Evolutionary conservation across 2,329 filamentous ascomycete species (phyloP).

Genomic region (Berkeleyomyces basicola): DNA sequence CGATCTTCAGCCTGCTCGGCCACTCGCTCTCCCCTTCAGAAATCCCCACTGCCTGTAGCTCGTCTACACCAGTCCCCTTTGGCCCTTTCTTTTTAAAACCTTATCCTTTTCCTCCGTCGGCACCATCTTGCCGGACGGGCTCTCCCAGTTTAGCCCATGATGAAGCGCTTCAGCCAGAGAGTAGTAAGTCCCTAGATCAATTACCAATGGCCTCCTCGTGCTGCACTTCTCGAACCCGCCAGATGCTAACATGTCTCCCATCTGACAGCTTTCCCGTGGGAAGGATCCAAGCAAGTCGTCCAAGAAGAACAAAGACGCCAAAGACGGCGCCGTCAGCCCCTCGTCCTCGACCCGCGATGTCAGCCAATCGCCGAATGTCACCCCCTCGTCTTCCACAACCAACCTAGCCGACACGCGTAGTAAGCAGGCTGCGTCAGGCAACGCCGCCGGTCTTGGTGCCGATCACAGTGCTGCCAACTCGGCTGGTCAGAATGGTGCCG

Average conservation of each 20-base stretch:
- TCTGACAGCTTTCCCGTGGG: conserved; percentile 65
- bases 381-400: conserved; percentile 78
- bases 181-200: conserved; percentile 51
- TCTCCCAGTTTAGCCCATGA: conserved; percentile 34
- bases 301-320: conserved; percentile 56
- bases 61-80: conserved; percentile 6
- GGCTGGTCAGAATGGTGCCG: conserved; percentile 22
- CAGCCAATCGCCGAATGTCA: conserved; percentile 47
- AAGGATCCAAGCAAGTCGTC: conserved; percentile 75
- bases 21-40: neutral
- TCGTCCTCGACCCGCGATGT: conserved; percentile 41
- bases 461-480: conserved; percentile 19
- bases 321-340: conserved; percentile 68
- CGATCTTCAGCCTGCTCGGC: neutral
- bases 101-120: conserved; percentile 10
- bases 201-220: neutral
- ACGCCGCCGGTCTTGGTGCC: neutral
- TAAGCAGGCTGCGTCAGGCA: conserved; percentile 36
- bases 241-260: neutral
- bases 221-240: neutral
- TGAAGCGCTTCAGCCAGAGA: conserved; percentile 97
- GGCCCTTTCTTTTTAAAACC: neutral
- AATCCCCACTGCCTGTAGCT: neutral
- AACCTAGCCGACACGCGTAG: conserved; percentile 72
- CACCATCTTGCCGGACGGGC: conserved; percentile 13